Evolutionary conservation across 805 yeast species (phyloP).

Genomic region (Yarrowia sp.): DNA sequence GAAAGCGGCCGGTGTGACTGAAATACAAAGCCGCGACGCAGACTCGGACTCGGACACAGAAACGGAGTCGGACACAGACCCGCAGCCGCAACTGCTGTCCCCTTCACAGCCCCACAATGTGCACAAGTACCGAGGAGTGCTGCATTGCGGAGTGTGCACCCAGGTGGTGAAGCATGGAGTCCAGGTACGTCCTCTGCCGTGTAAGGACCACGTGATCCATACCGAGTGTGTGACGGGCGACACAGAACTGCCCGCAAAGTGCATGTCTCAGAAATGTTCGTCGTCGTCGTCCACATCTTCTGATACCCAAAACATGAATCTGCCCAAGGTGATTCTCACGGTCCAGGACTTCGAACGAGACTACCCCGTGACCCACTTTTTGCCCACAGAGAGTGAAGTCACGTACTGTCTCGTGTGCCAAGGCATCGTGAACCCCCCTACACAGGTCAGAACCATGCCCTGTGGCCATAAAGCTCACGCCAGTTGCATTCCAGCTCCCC

Average conservation of each 20-base stretch:
- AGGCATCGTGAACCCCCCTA: conserved; percentile 10
- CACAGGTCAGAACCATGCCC: conserved; percentile 31
- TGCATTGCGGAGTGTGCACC: conserved; percentile 12
- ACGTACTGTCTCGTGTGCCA: conserved; percentile 22
- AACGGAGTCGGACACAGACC: background rate
- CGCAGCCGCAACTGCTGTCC: background rate
- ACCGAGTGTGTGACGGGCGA: background rate
- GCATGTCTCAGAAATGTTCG: conserved; percentile 21
- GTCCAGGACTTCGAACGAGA: conserved; percentile 32
- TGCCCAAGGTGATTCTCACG: conserved; percentile 25
- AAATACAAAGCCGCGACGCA: background rate
- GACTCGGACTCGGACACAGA: conserved; percentile 4
- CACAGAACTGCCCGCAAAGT: background rate
- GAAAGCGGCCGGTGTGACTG: background rate
- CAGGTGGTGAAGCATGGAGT: conserved; percentile 18
- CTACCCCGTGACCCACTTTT: conserved; percentile 24
- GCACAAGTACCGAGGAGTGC: conserved; percentile 20
- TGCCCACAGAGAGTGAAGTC: background rate
- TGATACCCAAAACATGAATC: background rate
- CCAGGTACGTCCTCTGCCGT: conserved; percentile 8
- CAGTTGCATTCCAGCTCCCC: conserved; percentile 17
- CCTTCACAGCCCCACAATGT: conserved; percentile 21
- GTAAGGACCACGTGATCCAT: conserved; percentile 14
- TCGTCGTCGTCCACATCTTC: background rate
- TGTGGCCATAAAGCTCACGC: conserved; percentile 29